Base-by-base conservation (phyloP, 2,329 filamentous ascomycete species). In the Fusarium neocosmosporiellum region DNA sequence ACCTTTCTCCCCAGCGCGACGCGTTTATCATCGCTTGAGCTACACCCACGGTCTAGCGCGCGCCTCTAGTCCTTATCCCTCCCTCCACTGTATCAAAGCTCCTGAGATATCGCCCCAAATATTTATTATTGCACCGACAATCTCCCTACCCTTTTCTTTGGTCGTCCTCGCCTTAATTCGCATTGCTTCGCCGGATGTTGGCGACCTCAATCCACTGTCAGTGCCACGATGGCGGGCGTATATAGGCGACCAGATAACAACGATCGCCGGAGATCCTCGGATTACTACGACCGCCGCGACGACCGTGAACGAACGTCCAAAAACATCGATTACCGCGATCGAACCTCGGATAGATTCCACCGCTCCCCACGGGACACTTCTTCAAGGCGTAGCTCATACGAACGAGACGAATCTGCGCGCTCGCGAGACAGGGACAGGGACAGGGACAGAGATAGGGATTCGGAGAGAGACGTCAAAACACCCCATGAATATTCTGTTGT, bases 201-300 rank as follows among this genome's bases (percentile, higher is more conserved):
- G 41, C 53, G 36, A n/a, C 58, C 41, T 41, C 33, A 31, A 27
- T 22, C 33, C 48, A 59, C 64, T 61, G 59, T 63, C 57, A 67
- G 67, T 70, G 73, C 73, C 71, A 63, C 53, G 22, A 77, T 77
- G 75, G 70, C 69, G 58, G 66, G 70, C 53, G 39, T 55, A 43
- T 59, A 41, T 59, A 74, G 70, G 69, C 66, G 63, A 46, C 24
- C 27, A 16, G 69, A 67, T 10, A 36, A 8, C 37, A 29, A 20
- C 37, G 46, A 53, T 27, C 63, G 59, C 31, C 63, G 59, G 27
- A 59, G 57, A 39, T 36, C 39, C 29, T 48, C 34, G 5, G 63
- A 66, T 27, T n/a, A 24, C 46, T 29, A 59, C 36, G 62, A 71
- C 58, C 59, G 63, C 33, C 71, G 67, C 29, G 59, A 67, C 22